phyloP scores from a whole-genome alignment of 192 early-diverging fungal genomes.

The Cladochytrium replicatum region DNA sequence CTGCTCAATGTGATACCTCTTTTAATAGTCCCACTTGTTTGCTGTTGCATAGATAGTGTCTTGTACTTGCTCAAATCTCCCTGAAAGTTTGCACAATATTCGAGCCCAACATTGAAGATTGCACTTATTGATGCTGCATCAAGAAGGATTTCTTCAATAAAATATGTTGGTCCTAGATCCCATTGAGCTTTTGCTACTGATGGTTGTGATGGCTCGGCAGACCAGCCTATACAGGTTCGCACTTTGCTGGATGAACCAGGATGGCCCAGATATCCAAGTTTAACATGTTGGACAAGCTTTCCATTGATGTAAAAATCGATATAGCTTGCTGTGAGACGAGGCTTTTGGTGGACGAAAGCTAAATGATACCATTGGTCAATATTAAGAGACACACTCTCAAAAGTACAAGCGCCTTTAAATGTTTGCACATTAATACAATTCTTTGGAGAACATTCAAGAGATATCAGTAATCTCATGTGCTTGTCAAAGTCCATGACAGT shows the following conservation, averaged over 20 bases:
- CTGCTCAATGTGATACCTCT: background rate
- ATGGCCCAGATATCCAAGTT: slow-evolving; percentile 43
- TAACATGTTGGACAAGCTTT: slow-evolving; percentile 36
- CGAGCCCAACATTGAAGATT: slow-evolving; percentile 52
- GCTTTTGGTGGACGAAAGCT: slow-evolving; percentile 50
- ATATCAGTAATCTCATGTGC: slow-evolving; percentile 29
- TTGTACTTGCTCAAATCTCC: slow-evolving; percentile 55
- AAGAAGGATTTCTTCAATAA: slow-evolving; percentile 45
- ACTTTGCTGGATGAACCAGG: slow-evolving; percentile 27
- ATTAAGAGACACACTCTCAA: slow-evolving; percentile 43
- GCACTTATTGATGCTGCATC: slow-evolving; percentile 50
- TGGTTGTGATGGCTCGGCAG: background rate
- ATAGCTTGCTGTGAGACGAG: slow-evolving; percentile 34
- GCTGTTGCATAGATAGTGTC: slow-evolving; percentile 22
- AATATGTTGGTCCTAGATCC: slow-evolving; percentile 57
- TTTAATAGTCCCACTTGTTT: slow-evolving; percentile 3
- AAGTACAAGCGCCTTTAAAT: slow-evolving; percentile 30
- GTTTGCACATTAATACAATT: slow-evolving; percentile 26
- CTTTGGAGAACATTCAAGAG: slow-evolving; percentile 36
- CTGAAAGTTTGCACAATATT: slow-evolving; percentile 55
- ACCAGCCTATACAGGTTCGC: slow-evolving; percentile 33
- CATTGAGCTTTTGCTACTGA: slow-evolving; percentile 29
- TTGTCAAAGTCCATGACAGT: slow-evolving; percentile 37
- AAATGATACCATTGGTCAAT: slow-evolving; percentile 58
- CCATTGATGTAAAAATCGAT: slow-evolving; percentile 58